Base-by-base conservation (phyloP, 345 rosid species). In the Diplotaxis tenuifolia region DNA sequence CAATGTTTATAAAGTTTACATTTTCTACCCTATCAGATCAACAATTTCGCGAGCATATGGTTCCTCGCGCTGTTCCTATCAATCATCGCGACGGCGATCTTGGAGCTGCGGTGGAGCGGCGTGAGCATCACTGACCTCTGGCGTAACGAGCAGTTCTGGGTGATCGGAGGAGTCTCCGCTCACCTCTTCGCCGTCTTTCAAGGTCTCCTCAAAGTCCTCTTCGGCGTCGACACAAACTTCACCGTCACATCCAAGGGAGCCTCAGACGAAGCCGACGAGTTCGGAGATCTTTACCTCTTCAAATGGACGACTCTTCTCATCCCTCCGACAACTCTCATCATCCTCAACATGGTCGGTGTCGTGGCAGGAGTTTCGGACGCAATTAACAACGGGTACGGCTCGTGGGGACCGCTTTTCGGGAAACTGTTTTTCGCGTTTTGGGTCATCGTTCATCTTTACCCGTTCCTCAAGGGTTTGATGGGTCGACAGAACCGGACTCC, bases 81-180 rank as follows among this genome's bases (percentile, higher is more conserved):
- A 66, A 94, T 94, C 77, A 94, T 94, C 1, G 88, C 92, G 15
- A 91, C 98, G 0, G 85, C 96, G 5, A 76, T 94, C 20, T 83
- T 94, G 9, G 98, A 94, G 72, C 94, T 94, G 3, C 82, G 98
- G 9, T 94, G 97, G 98, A 94, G 98, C 21, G 81, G 82, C 3
- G 97, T 94, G 19, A 86, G 93, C 87, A 91, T 91, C 19, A 86
- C 85, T 58, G 98, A 89, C 45, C 88, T 87, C 79, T 94, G 97
- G 98, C 85, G 98, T 31, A 94, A 94, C 73, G 98, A 94, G 82
- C 98, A 94, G 63, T 94, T 94, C 74, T 94, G 97, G 98, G 98
- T 94, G 4, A 94, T 91, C 5, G 97, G 97, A 1, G 97, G 98
- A 3, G 98, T 93, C 50, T 93, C 97, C 0, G 98, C 98, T 7